Evolutionary conservation across 257 asterid species (phyloP).

Genomic region (Buddleja alternifolia): DNA sequence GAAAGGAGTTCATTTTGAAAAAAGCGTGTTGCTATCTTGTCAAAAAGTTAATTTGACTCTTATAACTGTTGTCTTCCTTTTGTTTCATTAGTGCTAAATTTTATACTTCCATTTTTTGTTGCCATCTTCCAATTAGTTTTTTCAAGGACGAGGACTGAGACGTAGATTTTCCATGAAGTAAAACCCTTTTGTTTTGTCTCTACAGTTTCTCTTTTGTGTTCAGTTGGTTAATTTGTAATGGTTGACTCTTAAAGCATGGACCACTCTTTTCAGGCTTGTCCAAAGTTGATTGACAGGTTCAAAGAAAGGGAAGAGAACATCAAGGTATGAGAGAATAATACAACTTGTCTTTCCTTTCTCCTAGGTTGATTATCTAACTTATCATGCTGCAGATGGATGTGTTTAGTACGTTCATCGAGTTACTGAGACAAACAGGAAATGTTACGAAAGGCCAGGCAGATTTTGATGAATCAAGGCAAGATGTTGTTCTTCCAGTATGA

Average conservation of each 20-base stretch:
- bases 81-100: conserved; percentile 3
- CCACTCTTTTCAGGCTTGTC: conserved; percentile 76
- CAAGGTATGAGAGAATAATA: conserved; percentile 58
- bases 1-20: not conserved
- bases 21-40: not conserved
- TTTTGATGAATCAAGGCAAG: conserved; percentile 87
- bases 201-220: conserved; percentile 7
- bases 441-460: conserved; percentile 86
- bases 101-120: not conserved
- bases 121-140: not conserved
- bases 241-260: conserved; percentile 22
- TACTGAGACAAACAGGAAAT: conserved; percentile 94
- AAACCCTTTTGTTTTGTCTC: not conserved
- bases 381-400: conserved; percentile 84
- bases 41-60: not conserved
- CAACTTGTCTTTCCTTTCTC: not conserved
- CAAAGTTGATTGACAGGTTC: conserved; percentile 94
- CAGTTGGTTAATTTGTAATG: conserved; percentile 14
- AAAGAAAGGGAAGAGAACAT: conserved; percentile 99
- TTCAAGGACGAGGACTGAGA: conserved; percentile 9
- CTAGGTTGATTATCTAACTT: conserved; percentile 28
- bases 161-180: conserved; percentile 13
- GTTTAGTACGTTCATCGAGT: conserved; percentile 93
- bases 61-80: not conserved
- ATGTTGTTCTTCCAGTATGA: conserved; percentile 19